These are phyloP conservation scores for Plectosphaerella cucumerina DNA, from an alignment of 2,329 filamentous ascomycete genomes.

Conservation along the genomic window DNA sequence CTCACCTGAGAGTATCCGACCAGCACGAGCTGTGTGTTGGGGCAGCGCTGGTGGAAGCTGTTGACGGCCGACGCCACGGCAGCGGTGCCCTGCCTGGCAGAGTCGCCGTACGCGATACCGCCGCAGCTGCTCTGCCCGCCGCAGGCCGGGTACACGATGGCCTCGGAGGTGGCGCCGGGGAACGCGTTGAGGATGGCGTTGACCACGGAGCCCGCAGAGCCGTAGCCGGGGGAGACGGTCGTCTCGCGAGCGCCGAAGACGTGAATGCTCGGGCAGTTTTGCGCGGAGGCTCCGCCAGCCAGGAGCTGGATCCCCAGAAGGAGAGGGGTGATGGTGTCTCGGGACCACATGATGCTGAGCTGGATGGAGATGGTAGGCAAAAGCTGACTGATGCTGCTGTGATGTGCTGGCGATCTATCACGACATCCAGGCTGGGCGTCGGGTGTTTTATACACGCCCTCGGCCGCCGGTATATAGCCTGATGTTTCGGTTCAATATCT, in stretches of 20 bases:
- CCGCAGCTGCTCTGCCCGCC: constrained; percentile 57
- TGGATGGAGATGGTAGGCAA: too few relatives aligned
- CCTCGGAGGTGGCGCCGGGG: constrained; percentile 47
- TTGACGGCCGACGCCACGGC: constrained; percentile 59
- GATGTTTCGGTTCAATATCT: too few relatives aligned
- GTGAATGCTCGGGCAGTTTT: constrained; percentile 34
- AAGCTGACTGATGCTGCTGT: too few relatives aligned
- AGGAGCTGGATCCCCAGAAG: too few relatives aligned
- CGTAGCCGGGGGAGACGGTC: constrained; percentile 47
- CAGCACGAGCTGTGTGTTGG: constrained; percentile 52
- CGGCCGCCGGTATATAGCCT: too few relatives aligned
- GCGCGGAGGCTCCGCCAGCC: not conserved
- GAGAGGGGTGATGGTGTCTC: too few relatives aligned
- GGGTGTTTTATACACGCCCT: too few relatives aligned
- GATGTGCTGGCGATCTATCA: too few relatives aligned
- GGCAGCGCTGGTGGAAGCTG: constrained; percentile 50
- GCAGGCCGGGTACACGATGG: constrained; percentile 57
- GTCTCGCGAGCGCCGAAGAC: constrained; percentile 45
- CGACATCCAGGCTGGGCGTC: too few relatives aligned
- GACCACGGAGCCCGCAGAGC: constrained; percentile 44
- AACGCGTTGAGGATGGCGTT: constrained; percentile 43
- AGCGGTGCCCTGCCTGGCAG: constrained; percentile 50
- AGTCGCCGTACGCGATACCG: constrained; percentile 55
- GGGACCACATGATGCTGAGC: too few relatives aligned
- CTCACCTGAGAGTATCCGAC: constrained; percentile 55